phyloP scores from a whole-genome alignment of 768 basidiomycete genomes.

The Cystobasidiopsis lactophilus region DNA sequence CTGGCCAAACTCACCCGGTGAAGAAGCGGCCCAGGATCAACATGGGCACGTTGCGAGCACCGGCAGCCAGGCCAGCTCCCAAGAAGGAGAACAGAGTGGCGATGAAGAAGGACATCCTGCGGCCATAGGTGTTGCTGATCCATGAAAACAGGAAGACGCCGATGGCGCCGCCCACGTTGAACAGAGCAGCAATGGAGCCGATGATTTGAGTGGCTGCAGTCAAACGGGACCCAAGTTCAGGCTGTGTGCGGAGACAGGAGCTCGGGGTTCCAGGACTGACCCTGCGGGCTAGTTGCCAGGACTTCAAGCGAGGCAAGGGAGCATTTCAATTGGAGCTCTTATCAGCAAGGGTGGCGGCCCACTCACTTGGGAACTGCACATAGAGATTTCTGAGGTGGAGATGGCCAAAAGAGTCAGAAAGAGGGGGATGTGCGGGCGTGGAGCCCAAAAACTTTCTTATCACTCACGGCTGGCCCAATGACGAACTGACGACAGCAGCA shows the following conservation, averaged over 20 bases:
- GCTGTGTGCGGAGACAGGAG: background rate
- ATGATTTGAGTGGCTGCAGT: background rate
- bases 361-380: background rate
- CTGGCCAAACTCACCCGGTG: no score
- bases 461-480: background rate
- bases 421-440: background rate
- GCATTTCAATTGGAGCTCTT: no score
- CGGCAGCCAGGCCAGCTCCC: background rate
- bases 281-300: no score
- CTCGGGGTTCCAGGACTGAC: no score
- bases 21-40: background rate
- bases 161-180: background rate
- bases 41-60: background rate
- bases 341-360: background rate
- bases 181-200: background rate
- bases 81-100: background rate
- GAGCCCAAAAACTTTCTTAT: background rate
- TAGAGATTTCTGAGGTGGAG: background rate
- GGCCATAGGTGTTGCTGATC: background rate
- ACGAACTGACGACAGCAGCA: background rate
- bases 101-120: background rate
- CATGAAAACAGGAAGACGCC: background rate
- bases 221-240: background rate
- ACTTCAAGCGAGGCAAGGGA: no score
- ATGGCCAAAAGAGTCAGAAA: background rate